These are phyloP conservation scores for Eimeria tenella DNA, from an alignment of 169 alveolate species.

Conservation along the genomic window DNA sequence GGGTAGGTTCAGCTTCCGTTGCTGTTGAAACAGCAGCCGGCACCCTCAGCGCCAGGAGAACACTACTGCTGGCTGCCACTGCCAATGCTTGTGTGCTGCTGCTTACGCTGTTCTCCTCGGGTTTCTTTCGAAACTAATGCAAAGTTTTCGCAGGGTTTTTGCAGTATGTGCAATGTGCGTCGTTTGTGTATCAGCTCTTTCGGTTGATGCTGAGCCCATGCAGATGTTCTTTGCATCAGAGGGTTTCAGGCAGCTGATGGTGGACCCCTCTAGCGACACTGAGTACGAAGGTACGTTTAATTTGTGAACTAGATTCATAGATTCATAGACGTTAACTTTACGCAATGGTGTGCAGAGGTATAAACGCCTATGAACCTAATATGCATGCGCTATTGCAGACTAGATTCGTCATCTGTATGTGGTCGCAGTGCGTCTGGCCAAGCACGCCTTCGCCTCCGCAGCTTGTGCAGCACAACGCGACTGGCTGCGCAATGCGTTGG, in stretches of 20 bases:
- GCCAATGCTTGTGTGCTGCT: slow-evolving; percentile 3
- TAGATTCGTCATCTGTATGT: neutral
- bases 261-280: slow-evolving; percentile 4
- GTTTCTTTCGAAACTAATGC: neutral
- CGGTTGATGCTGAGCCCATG: neutral
- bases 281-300: neutral
- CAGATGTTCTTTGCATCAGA: slow-evolving; percentile 17
- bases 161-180: neutral
- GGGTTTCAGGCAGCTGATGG: slow-evolving; percentile 15
- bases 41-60: too few species aligned
- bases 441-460: slow-evolving; percentile 37
- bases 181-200: neutral
- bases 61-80: neutral
- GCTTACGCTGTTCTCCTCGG: neutral
- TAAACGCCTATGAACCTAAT: too few species aligned
- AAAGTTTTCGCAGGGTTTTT: neutral
- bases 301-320: too few species aligned
- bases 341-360: too few species aligned
- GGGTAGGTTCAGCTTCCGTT: neutral
- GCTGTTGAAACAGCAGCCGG: neutral
- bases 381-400: too few species aligned
- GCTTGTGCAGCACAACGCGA: slow-evolving; percentile 13
- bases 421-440: slow-evolving; percentile 1
- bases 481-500: slow-evolving; percentile 14
- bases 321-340: too few species aligned